Base-by-base conservation (phyloP, 805 yeast species). In the Huiozyma naganishii region DNA sequence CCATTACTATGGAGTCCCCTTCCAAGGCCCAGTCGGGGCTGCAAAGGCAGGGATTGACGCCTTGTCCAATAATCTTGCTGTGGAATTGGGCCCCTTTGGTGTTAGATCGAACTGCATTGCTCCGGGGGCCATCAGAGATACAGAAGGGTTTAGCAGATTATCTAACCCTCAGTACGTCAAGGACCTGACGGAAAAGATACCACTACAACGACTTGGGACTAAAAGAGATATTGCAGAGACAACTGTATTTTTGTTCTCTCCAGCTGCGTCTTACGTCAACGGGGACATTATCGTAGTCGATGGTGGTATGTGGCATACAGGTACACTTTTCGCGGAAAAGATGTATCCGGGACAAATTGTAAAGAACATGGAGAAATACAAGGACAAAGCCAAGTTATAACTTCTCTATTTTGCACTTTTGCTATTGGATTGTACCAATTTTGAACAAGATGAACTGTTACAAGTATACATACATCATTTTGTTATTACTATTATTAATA, bases 11-110 rank as follows among this genome's bases (percentile, higher is more conserved):
- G 97, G 97, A 8, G 77, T 83, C 29, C 95, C 95, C 10, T 79
- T 83, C 67, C 97, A 90, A 65, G 55, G 79, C 6, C 97, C 90
- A 56, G 96, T 88, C 3, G 82, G 89, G 6, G 96, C 97, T 0
- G 97, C 97, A 3, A 90, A 90, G 65, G 95, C 97, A 1, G 97
- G 96, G 27, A 73, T 90, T 36, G 97, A 90, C 61, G 94, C 96
- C 3, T 68, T 89, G 33, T 77, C 86, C 28, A 79, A 82, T 50
- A 81, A 88, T 1, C 65, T 89, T 46, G 95, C 96, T 1, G 92
- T 88, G 6, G 97, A 89, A 64, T 70, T 86, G 43, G 97, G 97
- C 1, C 95, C 96, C 2, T 59, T 85, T 44, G 97, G 97, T 5
- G 73, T 89, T 37, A 74, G 92, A 45, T 74, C 79, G 39, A 89